Percentiles rank a stretch among this genome's conserved stretches.
phyloP scores from a whole-genome alignment of 2,329 filamentous ascomycete genomes.

The Cryphonectria naterciae region DNA sequence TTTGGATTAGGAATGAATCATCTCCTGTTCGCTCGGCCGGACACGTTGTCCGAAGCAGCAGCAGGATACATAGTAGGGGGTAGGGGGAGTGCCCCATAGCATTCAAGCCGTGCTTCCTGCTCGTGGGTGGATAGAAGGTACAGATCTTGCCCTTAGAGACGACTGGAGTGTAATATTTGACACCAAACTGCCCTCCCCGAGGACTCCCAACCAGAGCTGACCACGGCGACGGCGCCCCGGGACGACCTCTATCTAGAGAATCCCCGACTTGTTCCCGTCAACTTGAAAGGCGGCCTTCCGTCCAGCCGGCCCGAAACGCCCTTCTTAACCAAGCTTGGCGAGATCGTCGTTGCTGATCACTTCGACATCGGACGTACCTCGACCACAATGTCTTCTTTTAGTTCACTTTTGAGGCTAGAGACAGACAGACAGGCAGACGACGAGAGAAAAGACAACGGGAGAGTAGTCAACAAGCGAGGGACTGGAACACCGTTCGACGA shows the following conservation, averaged over 20 bases:
- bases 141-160: neutral
- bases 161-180: neutral
- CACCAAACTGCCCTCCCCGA: neutral
- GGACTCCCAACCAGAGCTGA: neutral
- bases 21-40: neutral
- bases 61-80: neutral
- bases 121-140: neutral
- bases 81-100: neutral
- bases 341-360: conserved; percentile 22
- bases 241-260: neutral
- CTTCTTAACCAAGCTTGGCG: conserved; percentile 23
- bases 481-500: neutral
- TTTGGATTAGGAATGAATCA: conserved; percentile 16
- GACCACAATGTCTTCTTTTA: neutral
- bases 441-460: neutral
- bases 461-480: neutral
- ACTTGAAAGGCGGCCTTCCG: conserved; percentile 1
- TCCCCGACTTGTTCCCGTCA: neutral
- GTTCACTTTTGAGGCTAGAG: neutral
- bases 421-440: neutral
- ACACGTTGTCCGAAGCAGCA: neutral
- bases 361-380: conserved; percentile 16
- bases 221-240: conserved; percentile 4
- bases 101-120: conserved; percentile 4
- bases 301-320: conserved; percentile 25